Base-by-base conservation (phyloP, 768 basidiomycete species). In the Atractiella rhizophila region DNA sequence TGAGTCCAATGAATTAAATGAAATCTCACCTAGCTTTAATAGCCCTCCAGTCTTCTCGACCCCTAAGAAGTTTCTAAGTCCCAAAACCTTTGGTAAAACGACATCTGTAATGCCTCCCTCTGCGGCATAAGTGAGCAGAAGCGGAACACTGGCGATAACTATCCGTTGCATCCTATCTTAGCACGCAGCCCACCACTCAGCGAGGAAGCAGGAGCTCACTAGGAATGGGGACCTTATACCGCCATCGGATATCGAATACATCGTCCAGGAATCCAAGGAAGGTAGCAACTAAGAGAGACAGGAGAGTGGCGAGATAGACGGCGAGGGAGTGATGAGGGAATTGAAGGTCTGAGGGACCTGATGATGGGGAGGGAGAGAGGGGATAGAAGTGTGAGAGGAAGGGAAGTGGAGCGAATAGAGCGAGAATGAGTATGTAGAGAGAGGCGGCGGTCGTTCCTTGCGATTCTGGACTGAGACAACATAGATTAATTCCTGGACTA, bases 171-270 rank as follows among this genome's bases (percentile, higher is more conserved):
- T 30, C 29, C n/a, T 16, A 30, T 11, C 29, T 30, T 30, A 16
- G n/a, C 12, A 11, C n/a, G 12, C 11, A 15, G 4, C 15, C 10
- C 12, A 33, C 23, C 20, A 30, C 16, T 12, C 45, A 19, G 24
- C 15, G 12, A 38, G 11, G 11, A n/a, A 7, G n/a, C 19, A 19
- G 42, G n/a, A 40, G n/a, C 53, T 23, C 23, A 55, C 54, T 70
- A 0, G 91, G 91, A 40, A 98, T 86, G 0, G 91, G 91, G 11
- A 98, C 62, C 58, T 98, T 98, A 60, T 96, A 83, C 43, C 91
- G 63, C 91, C 91, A 98, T 15, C 91, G 73, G 49, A 98, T 94
- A 57, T 98, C 91, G 51, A 96, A 98, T 4, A 96, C 69, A 58
- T 98, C 91, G 53, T 98, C 91, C 33, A 94, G 64, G 56, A 98